These are phyloP conservation scores for Agrocybe pediades DNA, from an alignment of 768 basidiomycete species.

Conservation along the genomic window DNA sequence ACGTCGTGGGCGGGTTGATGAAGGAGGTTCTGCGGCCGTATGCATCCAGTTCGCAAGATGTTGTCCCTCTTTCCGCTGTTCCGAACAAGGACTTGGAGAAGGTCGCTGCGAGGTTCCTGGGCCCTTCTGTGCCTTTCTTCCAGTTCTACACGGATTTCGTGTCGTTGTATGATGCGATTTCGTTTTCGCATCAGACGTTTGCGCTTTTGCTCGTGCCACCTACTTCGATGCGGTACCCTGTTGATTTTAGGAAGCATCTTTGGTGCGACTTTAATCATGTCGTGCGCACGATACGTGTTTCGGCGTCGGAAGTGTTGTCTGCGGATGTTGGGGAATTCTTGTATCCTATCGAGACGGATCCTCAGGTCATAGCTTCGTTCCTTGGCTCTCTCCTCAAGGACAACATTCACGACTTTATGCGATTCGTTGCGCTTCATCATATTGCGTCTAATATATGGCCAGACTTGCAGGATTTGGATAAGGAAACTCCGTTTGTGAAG, in stretches of 20 bases:
- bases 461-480: constrained; percentile 42
- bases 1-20: constrained; percentile 60
- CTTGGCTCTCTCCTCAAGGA: constrained; percentile 54
- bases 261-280: constrained; percentile 81
- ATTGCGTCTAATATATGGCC: constrained; percentile 76
- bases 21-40: constrained; percentile 58
- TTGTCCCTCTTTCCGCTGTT: constrained; percentile 1
- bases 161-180: constrained; percentile 87
- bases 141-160: constrained; percentile 94
- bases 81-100: constrained; percentile 31
- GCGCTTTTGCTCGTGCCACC: constrained; percentile 76
- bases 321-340: constrained; percentile 61
- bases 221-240: constrained; percentile 70
- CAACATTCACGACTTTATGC: constrained; percentile 56
- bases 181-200: constrained; percentile 81
- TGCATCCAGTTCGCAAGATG: constrained; percentile 29
- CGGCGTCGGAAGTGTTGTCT: constrained; percentile 52
- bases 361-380: constrained; percentile 64
- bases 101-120: constrained; percentile 61
- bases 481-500: constrained; percentile 4
- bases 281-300: constrained; percentile 57
- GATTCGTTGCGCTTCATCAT: constrained; percentile 76
- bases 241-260: constrained; percentile 82
- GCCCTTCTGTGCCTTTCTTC: constrained; percentile 77
- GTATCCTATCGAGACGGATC: constrained; percentile 68